Conservation (phyloP, 257 asterid genomes). For the Rubia yunnanensis region DNA sequence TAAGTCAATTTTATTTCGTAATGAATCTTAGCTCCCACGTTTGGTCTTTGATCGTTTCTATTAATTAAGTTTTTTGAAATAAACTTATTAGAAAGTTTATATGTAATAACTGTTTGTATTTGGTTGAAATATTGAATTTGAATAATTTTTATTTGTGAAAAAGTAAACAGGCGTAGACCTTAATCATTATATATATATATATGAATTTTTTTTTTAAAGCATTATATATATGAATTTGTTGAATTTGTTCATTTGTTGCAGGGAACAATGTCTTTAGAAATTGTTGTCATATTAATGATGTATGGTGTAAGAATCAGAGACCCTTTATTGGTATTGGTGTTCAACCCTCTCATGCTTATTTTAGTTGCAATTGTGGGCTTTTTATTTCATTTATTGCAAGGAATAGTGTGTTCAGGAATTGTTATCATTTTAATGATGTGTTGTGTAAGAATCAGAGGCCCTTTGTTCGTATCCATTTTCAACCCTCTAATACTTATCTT, state of each 20-base stretch:
- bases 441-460: slow-evolving; percentile 57
- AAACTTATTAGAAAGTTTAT: no score
- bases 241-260: slow-evolving; percentile 13
- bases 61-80: no score
- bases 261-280: slow-evolving; percentile 52
- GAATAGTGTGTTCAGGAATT: slow-evolving; percentile 45
- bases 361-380: slow-evolving; percentile 54
- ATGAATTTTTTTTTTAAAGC: background rate
- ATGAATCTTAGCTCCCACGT: no score
- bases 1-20: no score
- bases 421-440: slow-evolving; percentile 33
- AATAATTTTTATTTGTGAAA: no score
- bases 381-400: slow-evolving; percentile 38
- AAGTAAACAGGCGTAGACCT: no score
- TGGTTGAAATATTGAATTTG: no score
- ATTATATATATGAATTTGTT: no score
- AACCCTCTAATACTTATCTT: slow-evolving; percentile 55
- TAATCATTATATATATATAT: no score
- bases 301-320: slow-evolving; percentile 54
- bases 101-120: no score
- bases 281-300: slow-evolving; percentile 37
- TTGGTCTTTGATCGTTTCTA: no score
- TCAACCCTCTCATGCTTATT: slow-evolving; percentile 54
- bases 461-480: slow-evolving; percentile 55
- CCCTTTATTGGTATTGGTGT: slow-evolving; percentile 59